Base-by-base conservation (phyloP, 192 early-diverging fungal species). In the Hyaloraphidium curvatum region DNA sequence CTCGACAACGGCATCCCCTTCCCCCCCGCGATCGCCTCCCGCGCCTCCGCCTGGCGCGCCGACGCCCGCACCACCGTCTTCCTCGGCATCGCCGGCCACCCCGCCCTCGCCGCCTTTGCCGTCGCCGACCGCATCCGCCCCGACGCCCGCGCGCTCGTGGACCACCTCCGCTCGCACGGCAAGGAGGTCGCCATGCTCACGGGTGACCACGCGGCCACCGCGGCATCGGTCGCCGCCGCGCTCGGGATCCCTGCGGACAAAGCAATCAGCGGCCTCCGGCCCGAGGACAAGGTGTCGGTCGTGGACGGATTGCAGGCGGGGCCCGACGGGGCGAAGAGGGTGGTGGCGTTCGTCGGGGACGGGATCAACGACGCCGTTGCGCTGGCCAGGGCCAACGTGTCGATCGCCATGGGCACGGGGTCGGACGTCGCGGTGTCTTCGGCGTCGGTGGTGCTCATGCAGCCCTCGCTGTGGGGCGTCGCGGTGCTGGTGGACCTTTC, bases 361-460 rank as follows among this genome's bases (percentile, higher is more conserved):
- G 93, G 93, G 30, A 80, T 92, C 60, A 97, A 97, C 55, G 93
- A 97, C 55, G 86, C 89, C 4, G 89, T 89, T 19, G 84, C 87
- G 5, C 63, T 97, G 51, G 91, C 87, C 0, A 74, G 75, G 5
- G 71, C 84, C 5, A 77, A 94, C 55, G 64, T 97, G 13, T 91
- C 91, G 0, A 85, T 97, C 58, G 86, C 89, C 0, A 63, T 94
- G 25, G 81, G 77, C 52, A 83, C 81, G 0, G 93, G 89, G 2
- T 90, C 93, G 0, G 93, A 97, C 64, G 87, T 97, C 39, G 93
- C 91, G 0, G 83, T 94, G 69, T 89, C 91, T 56, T 88, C 93
- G 2, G 93, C 93, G 0, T 71, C 77, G 39, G 82, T 97, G 50
- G 85, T 97, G 14, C 70, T 97, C 40, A 90, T 93, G 89, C 75